These are phyloP conservation scores for Macrotyloma uniflorum DNA, from an alignment of 306 rosid species.

Conservation along the genomic window DNA sequence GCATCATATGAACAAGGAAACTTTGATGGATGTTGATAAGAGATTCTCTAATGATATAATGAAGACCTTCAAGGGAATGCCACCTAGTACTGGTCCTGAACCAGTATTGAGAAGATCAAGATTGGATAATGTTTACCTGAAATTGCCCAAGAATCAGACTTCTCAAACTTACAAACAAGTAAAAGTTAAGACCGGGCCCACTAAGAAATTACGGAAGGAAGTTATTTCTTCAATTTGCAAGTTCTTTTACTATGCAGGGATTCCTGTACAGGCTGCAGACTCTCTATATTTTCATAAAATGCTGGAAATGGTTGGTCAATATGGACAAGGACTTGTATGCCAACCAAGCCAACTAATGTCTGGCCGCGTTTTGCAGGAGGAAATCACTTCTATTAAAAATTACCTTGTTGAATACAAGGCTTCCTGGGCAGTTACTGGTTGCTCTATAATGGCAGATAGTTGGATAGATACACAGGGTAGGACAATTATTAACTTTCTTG, in stretches of 20 bases:
- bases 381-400: conserved; percentile 67
- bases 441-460: conserved; percentile 85
- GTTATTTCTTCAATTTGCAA: conserved; percentile 88
- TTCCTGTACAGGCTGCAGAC: conserved; percentile 85
- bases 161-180: conserved; percentile 67
- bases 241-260: conserved; percentile 90
- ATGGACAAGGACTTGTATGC: conserved; percentile 77
- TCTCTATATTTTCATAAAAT: conserved; percentile 85
- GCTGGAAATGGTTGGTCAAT: conserved; percentile 84
- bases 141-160: conserved; percentile 60
- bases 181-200: conserved; percentile 60
- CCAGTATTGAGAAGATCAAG: conserved; percentile 79
- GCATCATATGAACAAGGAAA: conserved; percentile 66
- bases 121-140: conserved; percentile 85
- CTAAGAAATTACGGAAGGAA: conserved; percentile 69
- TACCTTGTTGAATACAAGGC: conserved; percentile 75
- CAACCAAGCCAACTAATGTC: conserved; percentile 76
- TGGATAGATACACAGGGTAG: conserved; percentile 82
- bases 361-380: conserved; percentile 76
- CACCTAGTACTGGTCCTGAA: conserved; percentile 67
- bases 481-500: conserved; percentile 75
- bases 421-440: conserved; percentile 88
- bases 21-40: conserved; percentile 61
- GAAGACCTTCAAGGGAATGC: conserved; percentile 59
- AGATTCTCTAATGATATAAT: conserved; percentile 66